Conservation (phyloP, 495 filamentous ascomycete species). For the Penicillium herquei region DNA sequence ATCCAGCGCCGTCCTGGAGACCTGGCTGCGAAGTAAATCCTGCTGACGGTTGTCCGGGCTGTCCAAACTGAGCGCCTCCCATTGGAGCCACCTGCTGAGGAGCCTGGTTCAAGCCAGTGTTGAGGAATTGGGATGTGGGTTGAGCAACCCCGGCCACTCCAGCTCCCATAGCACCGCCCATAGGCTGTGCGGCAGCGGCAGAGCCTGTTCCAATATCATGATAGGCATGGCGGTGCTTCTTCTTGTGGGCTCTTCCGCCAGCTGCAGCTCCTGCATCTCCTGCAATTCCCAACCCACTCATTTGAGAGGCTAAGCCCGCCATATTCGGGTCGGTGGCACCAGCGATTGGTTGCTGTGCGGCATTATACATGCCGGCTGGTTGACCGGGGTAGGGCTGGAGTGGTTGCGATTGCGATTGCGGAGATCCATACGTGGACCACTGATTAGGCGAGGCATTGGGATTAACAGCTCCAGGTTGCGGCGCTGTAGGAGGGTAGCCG, state of each 20-base stretch:
- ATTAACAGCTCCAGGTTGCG: conserved; percentile 56
- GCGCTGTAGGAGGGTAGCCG: conserved; percentile 40
- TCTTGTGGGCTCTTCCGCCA: conserved; percentile 59
- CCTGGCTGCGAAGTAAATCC: conserved; percentile 58
- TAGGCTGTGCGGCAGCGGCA: conserved; percentile 50
- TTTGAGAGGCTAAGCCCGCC: conserved; percentile 75
- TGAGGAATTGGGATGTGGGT: conserved; percentile 67
- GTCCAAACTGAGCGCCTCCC: conserved; percentile 13
- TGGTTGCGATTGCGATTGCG: conserved; percentile 5
- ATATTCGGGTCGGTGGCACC: conserved; percentile 39
- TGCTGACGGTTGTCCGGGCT: conserved; percentile 41
- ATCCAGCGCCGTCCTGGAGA: conserved; percentile 33
- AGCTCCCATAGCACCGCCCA: conserved; percentile 63
- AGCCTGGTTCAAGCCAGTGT: conserved; percentile 58
- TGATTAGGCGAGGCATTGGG: conserved; percentile 36
- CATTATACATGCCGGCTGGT: conserved; percentile 33
- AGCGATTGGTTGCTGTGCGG: conserved; percentile 31
- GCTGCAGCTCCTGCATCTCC: conserved; percentile 51
- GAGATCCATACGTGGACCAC: conserved; percentile 45
- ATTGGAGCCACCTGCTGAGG: conserved; percentile 51
- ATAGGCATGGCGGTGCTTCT: conserved; percentile 92
- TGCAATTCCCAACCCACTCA: conserved; percentile 77
- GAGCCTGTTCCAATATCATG: conserved; percentile 73
- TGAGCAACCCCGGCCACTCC: conserved; percentile 50
- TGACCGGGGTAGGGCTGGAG: conserved; percentile 30